A percentile compares a stretch with the other conserved stretches of the same genome.
These are phyloP conservation scores for Lenzites betulinus DNA, from an alignment of 768 basidiomycete genomes.

Conservation along the genomic window DNA sequence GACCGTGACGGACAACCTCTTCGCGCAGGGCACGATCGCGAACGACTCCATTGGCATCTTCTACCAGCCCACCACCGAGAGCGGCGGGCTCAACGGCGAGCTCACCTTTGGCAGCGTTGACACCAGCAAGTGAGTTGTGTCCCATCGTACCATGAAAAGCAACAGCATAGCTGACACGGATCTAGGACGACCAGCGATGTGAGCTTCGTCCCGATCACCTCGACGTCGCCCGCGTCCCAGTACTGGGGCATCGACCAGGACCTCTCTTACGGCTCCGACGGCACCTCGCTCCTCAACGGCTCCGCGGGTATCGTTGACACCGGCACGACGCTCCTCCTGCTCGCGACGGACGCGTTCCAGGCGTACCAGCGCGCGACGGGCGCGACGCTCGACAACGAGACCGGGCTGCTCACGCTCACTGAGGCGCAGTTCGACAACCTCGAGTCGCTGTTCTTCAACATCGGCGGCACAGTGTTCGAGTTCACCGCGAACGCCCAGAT, in stretches of 20 bases:
- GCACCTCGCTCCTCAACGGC: conserved; percentile 32
- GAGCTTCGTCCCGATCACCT: conserved; percentile 43
- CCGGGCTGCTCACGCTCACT: conserved; percentile 58
- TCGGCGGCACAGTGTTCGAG: conserved; percentile 54
- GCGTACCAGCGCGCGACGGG: conserved; percentile 56
- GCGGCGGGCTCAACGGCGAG: conserved; percentile 48
- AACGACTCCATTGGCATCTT: conserved; percentile 52
- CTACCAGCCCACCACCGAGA: conserved; percentile 48
- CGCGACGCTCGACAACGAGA: conserved; percentile 50
- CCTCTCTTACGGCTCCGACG: conserved; percentile 38
- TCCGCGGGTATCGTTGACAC: conserved; percentile 55
- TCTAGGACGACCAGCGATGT: conserved; percentile 23
- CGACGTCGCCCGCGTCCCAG: conserved; percentile 46
- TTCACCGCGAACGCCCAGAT: conserved; percentile 68
- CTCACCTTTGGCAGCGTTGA: conserved; percentile 59
- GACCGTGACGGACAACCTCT: conserved; percentile 62
- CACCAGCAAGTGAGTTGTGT: conserved; percentile 38
- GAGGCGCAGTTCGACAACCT: conserved; percentile 48
- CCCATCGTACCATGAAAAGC: not conserved
- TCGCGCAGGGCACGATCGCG: conserved; percentile 46
- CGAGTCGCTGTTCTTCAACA: conserved; percentile 53
- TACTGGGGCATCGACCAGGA: conserved; percentile 55
- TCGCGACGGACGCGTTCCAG: conserved; percentile 61
- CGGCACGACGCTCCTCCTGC: conserved; percentile 54
- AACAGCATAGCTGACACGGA: not conserved